Base-by-base conservation (phyloP, 768 basidiomycete genomes). In the Lentinula edodes region DNA sequence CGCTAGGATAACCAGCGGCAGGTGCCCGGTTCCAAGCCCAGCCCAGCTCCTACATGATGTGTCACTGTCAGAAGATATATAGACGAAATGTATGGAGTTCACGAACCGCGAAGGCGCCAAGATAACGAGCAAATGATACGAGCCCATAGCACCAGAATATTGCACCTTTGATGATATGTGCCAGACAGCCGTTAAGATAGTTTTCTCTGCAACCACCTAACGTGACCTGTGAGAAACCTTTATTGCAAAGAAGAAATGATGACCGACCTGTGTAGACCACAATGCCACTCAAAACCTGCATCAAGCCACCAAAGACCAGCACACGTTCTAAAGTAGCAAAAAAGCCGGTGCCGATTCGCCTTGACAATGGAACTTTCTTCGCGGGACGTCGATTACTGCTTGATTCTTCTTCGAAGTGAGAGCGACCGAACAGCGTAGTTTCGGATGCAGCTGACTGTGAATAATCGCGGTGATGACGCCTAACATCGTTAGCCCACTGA, bases 121-220 rank as follows among this genome's bases (percentile, higher is more conserved):
- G 84, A 76, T 91, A 98, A n/a, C 96, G 89, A n/a, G 86, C 90
- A 71, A 97, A 98, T 0, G 91, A 86, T 54, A 91, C 71, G 5
- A 98, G 73, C 6, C 95, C 96, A 72, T 93, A 98, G 61, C 83
- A 85, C 86, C 93, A 93, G 76, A 98, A 98, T 65, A 97, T 93
- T 36, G 82, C 85, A 20, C 95, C 93, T 83, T 93, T 98, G 77
- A 98, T 96, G 42, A 94, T 71, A 74, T 98, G 95, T 0, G 95
- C 95, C 35, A 94, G 77, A 66, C 91, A 95, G 0, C 86, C 87
- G 66, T 96, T 95, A 59, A 87, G 66, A 68, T 89, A 93, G 62
- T 80, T 83, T 45, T 80, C 82, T 56, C 94, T 82, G 74, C 95
- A 96, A 54, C 91, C 89, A 13, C 95, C 80, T 82, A 63, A n/a